Base-by-base conservation (phyloP, 306 rosid genomes). In the Malus orientalis region DNA sequence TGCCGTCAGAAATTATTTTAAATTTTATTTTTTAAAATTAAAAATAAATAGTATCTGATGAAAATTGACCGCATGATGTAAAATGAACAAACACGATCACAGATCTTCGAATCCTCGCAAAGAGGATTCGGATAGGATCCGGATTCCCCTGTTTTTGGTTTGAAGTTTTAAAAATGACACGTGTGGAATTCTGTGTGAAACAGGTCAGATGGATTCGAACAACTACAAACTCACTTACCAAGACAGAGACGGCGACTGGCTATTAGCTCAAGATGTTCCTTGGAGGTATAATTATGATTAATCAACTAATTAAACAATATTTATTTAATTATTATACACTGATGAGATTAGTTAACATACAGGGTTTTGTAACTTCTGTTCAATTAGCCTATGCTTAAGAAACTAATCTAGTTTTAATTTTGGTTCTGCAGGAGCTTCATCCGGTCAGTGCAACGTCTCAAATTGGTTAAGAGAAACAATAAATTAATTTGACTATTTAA, bases 231-330 rank as follows among this genome's bases (percentile, higher is more conserved):
- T 95, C 53, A 77, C 89, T 55, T 95, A 85, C 84, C 97, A 88
- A 79, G 91, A 92, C 81, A 69, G 49, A 16, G 90, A 88, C 13
- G 98, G 98, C 61, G 97, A 92, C 45, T 92, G 98, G 98, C 83
- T 92, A 23, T 87, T 88, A 74, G 95, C 96, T 54, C 75, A 87
- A 70, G 91, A 90, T 76, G 84, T 90, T 27, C 81, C 97, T 67
- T 95, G 98, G 98, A 92, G 92, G 98, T 86, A 63, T 38, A 29
- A 27, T 42, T 40, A 29, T 13, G 3, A n/a, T 53, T 30, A 73
- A 20, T 11, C 4, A 16, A 20, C 6, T 36, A 12, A 11, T 20
- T 27, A 3, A 33, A 73, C 38, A 8, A 18, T 49, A 11, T 29
- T 14, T 13, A 27, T 4, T 29, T 20, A 22, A 59, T 12, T 42